Conservation (phyloP, 495 filamentous ascomycete genomes). For the Bathelium albidoporum region DNA sequence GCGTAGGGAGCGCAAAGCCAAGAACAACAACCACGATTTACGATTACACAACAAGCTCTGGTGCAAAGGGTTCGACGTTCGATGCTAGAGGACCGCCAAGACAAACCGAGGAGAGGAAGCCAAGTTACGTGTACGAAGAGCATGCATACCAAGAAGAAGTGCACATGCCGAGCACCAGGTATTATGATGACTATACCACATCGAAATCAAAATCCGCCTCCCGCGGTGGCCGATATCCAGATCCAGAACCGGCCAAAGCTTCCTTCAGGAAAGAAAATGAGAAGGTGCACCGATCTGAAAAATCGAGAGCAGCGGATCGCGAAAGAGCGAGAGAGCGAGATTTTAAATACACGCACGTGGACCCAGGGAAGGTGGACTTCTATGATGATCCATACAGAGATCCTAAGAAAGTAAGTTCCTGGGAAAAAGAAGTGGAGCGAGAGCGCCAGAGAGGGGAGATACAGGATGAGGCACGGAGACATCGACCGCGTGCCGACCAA, state of each 20-base stretch:
- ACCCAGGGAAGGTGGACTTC: conserved; percentile 16
- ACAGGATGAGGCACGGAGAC: neutral
- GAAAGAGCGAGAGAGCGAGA: conserved; percentile 21
- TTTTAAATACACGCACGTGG: conserved; percentile 10
- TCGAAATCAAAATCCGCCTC: conserved; percentile 12
- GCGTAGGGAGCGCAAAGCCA: neutral
- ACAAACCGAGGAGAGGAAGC: conserved; percentile 22
- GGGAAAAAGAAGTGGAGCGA: neutral
- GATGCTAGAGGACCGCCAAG: conserved; percentile 9
- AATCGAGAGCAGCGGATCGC: conserved; percentile 13
- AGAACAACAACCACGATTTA: conserved; percentile 15
- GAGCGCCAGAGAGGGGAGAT: neutral
- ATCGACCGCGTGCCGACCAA: neutral
- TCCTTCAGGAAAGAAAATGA: conserved; percentile 15
- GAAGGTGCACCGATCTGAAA: conserved; percentile 9
- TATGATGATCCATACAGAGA: conserved; percentile 14
- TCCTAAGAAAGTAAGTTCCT: neutral
- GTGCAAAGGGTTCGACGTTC: conserved; percentile 12
- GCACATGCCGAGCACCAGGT: conserved; percentile 16
- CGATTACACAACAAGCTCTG: conserved; percentile 18
- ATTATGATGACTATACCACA: conserved; percentile 25
- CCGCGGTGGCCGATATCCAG: conserved; percentile 6
- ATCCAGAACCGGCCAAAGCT: conserved; percentile 12
- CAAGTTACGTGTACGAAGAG: conserved; percentile 18
- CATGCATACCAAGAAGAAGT: conserved; percentile 17